Conservation (phyloP, 1,139 yeast genomes). For the Candida dubliniensis region DNA sequence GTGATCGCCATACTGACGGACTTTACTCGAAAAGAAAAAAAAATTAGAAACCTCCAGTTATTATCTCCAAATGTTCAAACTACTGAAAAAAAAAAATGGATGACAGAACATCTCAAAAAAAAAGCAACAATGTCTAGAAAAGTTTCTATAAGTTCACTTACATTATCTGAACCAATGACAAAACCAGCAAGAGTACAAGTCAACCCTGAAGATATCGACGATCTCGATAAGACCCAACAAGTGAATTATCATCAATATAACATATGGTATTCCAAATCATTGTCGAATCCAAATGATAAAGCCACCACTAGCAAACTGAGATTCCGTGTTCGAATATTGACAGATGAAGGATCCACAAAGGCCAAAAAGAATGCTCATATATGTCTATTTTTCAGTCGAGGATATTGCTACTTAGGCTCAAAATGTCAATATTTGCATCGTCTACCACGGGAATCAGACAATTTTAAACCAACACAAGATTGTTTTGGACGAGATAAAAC, state of each 20-base stretch:
- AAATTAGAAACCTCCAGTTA: no score
- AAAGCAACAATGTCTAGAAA: constrained; percentile 1
- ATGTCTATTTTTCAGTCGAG: constrained; percentile 86
- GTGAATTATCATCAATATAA: constrained; percentile 73
- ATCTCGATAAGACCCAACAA: constrained; percentile 72
- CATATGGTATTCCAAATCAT: constrained; percentile 75
- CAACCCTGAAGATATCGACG: constrained; percentile 60
- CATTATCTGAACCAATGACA: constrained; percentile 13
- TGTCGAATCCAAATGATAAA: constrained; percentile 53
- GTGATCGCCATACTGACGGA: no score
- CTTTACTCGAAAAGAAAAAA: no score
- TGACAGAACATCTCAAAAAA: neutral
- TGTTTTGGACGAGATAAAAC: constrained; percentile 93
- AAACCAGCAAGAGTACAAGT: constrained; percentile 65
- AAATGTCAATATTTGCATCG: constrained; percentile 79
- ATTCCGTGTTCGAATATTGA: constrained; percentile 54
- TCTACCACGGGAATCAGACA: constrained; percentile 54
- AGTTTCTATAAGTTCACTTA: constrained; percentile 8
- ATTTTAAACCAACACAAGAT: constrained; percentile 65
- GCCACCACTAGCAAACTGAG: constrained; percentile 35
- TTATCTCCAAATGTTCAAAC: no score
- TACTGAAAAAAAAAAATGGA: neutral
- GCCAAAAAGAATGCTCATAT: constrained; percentile 56
- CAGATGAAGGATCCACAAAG: constrained; percentile 75
- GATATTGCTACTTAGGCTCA: constrained; percentile 78